Conservation (phyloP, 805 yeast species). For the Pichia nanzhaoensis region DNA sequence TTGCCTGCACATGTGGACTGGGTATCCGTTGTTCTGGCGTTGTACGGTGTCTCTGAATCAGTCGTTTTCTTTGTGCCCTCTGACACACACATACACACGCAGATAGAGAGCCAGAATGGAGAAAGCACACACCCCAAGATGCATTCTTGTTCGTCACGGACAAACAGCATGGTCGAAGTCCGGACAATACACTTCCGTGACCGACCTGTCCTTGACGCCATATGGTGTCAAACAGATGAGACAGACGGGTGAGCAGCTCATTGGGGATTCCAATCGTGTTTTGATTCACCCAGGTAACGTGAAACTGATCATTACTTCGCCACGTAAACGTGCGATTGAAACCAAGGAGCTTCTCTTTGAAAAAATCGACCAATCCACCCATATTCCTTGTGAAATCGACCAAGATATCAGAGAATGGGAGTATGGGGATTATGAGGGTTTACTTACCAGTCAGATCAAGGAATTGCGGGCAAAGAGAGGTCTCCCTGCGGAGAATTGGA, state of each 20-base stretch:
- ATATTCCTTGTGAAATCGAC: constrained; percentile 43
- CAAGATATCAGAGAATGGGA: constrained; percentile 91
- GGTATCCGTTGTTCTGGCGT: no score
- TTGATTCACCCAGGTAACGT: constrained; percentile 59
- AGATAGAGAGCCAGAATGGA: constrained; percentile 11
- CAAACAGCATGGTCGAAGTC: constrained; percentile 95
- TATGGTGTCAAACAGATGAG: constrained; percentile 74
- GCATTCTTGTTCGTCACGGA: constrained; percentile 69
- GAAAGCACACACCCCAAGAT: constrained; percentile 50
- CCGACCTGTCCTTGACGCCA: constrained; percentile 73
- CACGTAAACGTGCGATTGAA: constrained; percentile 70
- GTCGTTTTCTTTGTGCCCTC: no score
- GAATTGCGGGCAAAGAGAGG: constrained; percentile 55
- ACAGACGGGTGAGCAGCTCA: constrained; percentile 63
- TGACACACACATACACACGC: no score
- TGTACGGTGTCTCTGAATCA: no score
- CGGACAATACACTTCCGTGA: constrained; percentile 84
- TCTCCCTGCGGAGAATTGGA: constrained; percentile 50
- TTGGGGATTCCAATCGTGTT: constrained; percentile 45
- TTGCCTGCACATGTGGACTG: no score
- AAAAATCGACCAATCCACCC: constrained; percentile 37
- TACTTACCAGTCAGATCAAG: constrained; percentile 59
- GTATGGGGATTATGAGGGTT: constrained; percentile 93
- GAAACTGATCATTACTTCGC: constrained; percentile 67
- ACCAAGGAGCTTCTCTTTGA: constrained; percentile 63